Evolutionary conservation across 2,329 filamentous ascomycete genomes (phyloP), one percentile per base, ranked within the genome.

Genomic region (Zymoseptoria tritici): DNA sequence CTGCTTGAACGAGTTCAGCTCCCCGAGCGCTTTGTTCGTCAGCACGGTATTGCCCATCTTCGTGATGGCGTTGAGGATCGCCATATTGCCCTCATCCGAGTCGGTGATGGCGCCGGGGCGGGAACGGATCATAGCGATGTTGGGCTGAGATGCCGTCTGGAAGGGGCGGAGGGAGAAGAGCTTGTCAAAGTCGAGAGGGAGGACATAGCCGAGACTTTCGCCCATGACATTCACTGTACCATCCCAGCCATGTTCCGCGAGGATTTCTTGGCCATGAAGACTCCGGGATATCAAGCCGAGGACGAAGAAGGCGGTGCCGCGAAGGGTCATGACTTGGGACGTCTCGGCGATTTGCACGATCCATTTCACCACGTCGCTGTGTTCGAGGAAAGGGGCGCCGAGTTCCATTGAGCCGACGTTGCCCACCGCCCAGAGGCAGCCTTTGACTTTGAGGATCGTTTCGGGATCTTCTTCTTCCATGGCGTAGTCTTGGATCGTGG

Each of bases 351-450:
- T 97, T 64, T 85, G 82, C 53, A 97, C 85, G 63, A 99, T 93
- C 63, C 88, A 85, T 69, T 88, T 85, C 19, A 97, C 91, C 46
- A 97, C 91, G 65, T 97, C 90, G 46, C 86, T 90, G 58, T 89
- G 87, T 74, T 97, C 94, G 3, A 99, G 80, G 73, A 99, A 99
- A 0, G 91, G 91, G 1, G 93, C 93, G 1, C 94, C 94, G 1
- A 97, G 85, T 69, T 97, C 93, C 92, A 99, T 97, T 0, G 92
- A 97, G 0, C 94, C 94, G 46, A 99, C 93, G 68, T 99, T 99
- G 22, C 94, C 94, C 0, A 99, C 91, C 0, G 94, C 94, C 94
- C 94, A 99, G 54, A 99, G 80, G 72, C 91, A 97, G 7, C 92
- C 94, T 74, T 99, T 99, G 65, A 97, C 91, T 72, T 97, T 97